Base-by-base conservation (phyloP, 192 early-diverging fungal species). In the Lobosporangium transversale region DNA sequence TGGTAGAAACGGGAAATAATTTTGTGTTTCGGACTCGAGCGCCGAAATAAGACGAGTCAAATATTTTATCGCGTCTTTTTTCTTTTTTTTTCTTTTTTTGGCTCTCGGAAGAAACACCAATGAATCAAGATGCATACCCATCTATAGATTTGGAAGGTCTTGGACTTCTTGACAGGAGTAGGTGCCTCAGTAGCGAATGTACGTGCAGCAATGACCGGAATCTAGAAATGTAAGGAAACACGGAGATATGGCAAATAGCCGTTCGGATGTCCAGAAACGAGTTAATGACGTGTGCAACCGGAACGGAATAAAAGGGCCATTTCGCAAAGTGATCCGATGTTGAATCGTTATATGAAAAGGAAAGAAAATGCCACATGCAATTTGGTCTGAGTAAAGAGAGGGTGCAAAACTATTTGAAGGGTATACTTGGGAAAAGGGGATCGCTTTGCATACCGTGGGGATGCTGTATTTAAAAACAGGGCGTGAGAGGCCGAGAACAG, bases 91-190 rank as follows among this genome's bases (percentile, higher is more conserved):
- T 52, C 53, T 32, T 36, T 32, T 31, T 32, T 56, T 36, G 53
- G 53, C 35, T 21, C n/a, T 23, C 15, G n/a, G n/a, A 35, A 35
- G 24, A 54, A 54, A n/a, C 17, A 44, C 4, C 18, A 29, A 44
- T 51, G 35, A 45, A 32, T 21, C 20, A 14, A 32, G 7, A 33
- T 53, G 76, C 78, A 51, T 81, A 94, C 95, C 94, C 97, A 98
- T 56, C 97, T 90, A 85, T 98, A 98, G 79, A 98, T 97, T 68
- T 94, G 84, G 79, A 98, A 94, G 27, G 92, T 88, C 91, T 97
- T 98, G 69, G 85, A 66, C 52, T 76, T 76, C 63, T 68, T 81
- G 49, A 50, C 55, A 40, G 79, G 70, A 44, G 53, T 53, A 40
- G 79, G 70, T 26, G 81, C 79, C 45, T 78, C 68, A 26, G 84